These are phyloP conservation scores for Coriaria nepalensis DNA, from an alignment of 306 rosid genomes.

Conservation along the genomic window DNA sequence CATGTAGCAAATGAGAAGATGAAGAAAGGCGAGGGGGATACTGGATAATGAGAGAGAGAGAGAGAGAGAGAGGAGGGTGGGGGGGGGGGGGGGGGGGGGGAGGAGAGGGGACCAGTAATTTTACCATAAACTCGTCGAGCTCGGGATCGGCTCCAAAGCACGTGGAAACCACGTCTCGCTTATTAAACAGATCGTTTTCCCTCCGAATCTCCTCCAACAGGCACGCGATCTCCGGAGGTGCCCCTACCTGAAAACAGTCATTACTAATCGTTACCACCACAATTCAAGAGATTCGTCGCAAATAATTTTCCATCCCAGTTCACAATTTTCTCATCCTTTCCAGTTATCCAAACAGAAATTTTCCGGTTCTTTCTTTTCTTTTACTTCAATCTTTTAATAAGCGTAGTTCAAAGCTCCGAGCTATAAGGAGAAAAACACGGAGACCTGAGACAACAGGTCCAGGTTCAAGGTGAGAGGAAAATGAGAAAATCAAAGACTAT, in stretches of 20 bases:
- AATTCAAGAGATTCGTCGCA: too few species aligned
- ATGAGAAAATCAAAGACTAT: background rate
- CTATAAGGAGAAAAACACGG: too few species aligned
- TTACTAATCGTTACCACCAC: too few species aligned
- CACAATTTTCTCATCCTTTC: too few species aligned
- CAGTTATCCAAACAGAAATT: background rate
- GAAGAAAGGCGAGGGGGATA: too few species aligned
- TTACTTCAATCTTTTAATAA: too few species aligned
- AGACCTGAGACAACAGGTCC: too few species aligned
- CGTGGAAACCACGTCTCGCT: constrained; percentile 58
- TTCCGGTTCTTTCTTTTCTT: background rate
- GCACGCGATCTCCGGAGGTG: constrained; percentile 77
- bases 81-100: background rate
- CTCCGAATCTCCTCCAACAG: constrained; percentile 69
- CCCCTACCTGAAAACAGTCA: constrained; percentile 51
- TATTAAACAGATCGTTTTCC: constrained; percentile 41
- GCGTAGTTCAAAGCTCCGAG: too few species aligned
- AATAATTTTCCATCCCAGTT: too few species aligned
- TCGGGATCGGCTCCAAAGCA: constrained; percentile 96
- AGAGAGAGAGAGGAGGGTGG: constrained; percentile 4
- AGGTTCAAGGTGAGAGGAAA: too few species aligned
- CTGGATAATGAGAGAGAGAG: too few species aligned
- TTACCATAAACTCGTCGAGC: constrained; percentile 97
- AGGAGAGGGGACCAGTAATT: constrained; percentile 20
- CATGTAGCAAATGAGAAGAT: too few species aligned